phyloP scores from a whole-genome alignment of 163 green algal species.

The Scenedesmus sp. region DNA sequence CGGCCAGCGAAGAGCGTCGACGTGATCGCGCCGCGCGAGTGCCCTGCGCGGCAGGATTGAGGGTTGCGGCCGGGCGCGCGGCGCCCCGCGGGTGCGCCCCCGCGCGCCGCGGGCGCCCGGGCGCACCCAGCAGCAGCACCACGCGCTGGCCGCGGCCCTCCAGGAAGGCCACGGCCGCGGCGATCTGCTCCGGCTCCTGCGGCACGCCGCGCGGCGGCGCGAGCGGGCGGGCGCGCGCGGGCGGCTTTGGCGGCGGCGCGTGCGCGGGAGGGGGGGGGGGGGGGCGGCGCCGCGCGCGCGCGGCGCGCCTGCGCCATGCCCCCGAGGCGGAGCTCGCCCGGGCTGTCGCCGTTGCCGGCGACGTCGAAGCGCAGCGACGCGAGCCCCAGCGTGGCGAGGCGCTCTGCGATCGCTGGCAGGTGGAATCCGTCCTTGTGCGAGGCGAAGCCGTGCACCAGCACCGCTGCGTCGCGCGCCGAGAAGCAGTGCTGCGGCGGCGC shows the following conservation, averaged over 20 bases:
- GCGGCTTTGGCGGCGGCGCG: too few relatives aligned
- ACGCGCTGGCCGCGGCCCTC: background rate
- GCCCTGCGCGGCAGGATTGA: too few relatives aligned
- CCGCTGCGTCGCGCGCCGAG: background rate
- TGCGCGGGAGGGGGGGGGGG: too few relatives aligned
- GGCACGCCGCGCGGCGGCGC: too few relatives aligned
- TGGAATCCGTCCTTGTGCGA: conserved; percentile 40
- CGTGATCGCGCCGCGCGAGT: conserved; percentile 27
- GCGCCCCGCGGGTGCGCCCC: too few relatives aligned
- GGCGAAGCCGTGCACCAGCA: conserved; percentile 30
- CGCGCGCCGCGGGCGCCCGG: too few relatives aligned
- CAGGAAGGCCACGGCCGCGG: background rate
- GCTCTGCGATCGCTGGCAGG: conserved; percentile 8
- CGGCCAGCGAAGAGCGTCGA: conserved; percentile 7
- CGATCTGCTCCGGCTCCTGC: conserved; percentile 24
- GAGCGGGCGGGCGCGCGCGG: background rate
- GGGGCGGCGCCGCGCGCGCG: too few relatives aligned
- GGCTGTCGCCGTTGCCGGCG: conserved; percentile 30
- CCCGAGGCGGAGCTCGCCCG: conserved; percentile 9
- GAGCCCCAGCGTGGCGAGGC: conserved; percentile 16
- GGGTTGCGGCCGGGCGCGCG: too few relatives aligned
- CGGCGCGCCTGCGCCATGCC: conserved; percentile 20
- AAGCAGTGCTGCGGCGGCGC: background rate
- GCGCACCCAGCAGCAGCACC: conserved; percentile 19
- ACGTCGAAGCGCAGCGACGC: background rate